Base-by-base conservation (phyloP, 805 yeast species). In the Phaffomyces antillensis region DNA sequence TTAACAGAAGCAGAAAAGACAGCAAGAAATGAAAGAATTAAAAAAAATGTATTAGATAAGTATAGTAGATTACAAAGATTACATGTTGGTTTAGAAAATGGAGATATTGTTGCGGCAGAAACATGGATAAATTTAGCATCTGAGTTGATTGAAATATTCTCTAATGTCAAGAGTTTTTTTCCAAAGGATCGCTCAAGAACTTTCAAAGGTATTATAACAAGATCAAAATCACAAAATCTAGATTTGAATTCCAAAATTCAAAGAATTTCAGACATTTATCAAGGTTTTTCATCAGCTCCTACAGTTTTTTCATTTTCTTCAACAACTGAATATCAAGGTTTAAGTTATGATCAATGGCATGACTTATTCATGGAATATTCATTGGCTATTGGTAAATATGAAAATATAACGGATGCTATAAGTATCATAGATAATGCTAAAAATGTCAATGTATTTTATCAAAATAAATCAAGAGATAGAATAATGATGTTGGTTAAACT, bases 111-210 rank as follows among this genome's bases (percentile, higher is more conserved):
- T n/a, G 85, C 93, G 0, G 73, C 79, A 2, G 70, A 74, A 8
- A 76, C 86, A 2, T 93, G 98, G 98, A 73, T 86, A 52, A 86
- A 87, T 48, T 68, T 81, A 6, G 96, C 91, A 0, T 76, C 86
- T 3, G 95, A 85, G 52, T 71, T 93, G 41, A 79, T 91, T 36
- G 95, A 89, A 56, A 78, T 86, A 48, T 90, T 93, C 59, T 78
- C 85, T 24, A 76, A 81, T 44, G 88, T 86, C 12, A 74, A 82
- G 49, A 79, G 80, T 54, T 86, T 93, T 52, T 90, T 86, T 56
- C 85, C 90, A 1, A 73, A 79, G 40, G 95, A 87, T 55, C 75
- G 83, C 45, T 81, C 81, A 12, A 78, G 82, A 41, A 72, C 74
- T 18, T 86, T 86, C 59, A 79, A 77, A 39, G 89, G 90, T 16